Percentiles rank a stretch among this genome's conserved stretches.
These are phyloP conservation scores for Coniochaeta sp. DNA, from an alignment of 2,329 filamentous ascomycete species.

Conservation along the genomic window DNA sequence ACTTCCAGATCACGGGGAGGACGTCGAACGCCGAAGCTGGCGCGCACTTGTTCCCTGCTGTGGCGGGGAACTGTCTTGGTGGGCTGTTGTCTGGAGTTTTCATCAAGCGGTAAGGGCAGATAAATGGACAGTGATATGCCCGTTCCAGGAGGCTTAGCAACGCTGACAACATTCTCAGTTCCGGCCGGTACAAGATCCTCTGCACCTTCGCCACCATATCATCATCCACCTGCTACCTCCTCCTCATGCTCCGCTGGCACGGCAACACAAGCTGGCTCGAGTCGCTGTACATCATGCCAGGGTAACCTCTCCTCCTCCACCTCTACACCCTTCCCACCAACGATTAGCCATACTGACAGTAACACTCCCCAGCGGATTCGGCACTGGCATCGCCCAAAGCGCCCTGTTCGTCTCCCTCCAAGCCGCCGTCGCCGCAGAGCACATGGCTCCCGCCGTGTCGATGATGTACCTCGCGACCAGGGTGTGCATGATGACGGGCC, in stretches of 20 bases:
- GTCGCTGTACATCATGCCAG: slow-evolving; percentile 52
- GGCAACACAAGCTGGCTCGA: slow-evolving; percentile 49
- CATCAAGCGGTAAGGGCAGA: slow-evolving; percentile 43
- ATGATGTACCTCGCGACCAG: slow-evolving; percentile 30
- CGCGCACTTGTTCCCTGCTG: slow-evolving; percentile 58
- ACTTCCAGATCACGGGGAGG: slow-evolving; percentile 58
- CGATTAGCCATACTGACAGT: not conserved
- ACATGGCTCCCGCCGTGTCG: slow-evolving; percentile 33
- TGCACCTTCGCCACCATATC: slow-evolving; percentile 42
- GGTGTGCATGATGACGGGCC: slow-evolving; percentile 29
- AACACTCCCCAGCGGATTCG: slow-evolving; percentile 26
- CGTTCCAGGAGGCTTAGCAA: not conserved
- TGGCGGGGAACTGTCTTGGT: slow-evolving; percentile 59
- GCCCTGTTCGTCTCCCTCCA: slow-evolving; percentile 35
- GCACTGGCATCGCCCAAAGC: slow-evolving; percentile 31
- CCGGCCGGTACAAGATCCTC: slow-evolving; percentile 51
- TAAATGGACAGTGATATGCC: too few species aligned
- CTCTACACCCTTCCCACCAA: not conserved
- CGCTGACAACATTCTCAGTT: slow-evolving; percentile 25
- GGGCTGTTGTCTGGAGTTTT: slow-evolving; percentile 51
- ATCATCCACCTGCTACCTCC: slow-evolving; percentile 40
- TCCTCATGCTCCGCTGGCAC: slow-evolving; percentile 52
- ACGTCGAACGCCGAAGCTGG: slow-evolving; percentile 52
- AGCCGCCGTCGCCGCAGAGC: slow-evolving; percentile 26
- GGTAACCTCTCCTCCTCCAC: slow-evolving; percentile 15